Evolutionary conservation across 805 yeast species (phyloP).

Genomic region (Sungouiozyma ichnusensis): DNA sequence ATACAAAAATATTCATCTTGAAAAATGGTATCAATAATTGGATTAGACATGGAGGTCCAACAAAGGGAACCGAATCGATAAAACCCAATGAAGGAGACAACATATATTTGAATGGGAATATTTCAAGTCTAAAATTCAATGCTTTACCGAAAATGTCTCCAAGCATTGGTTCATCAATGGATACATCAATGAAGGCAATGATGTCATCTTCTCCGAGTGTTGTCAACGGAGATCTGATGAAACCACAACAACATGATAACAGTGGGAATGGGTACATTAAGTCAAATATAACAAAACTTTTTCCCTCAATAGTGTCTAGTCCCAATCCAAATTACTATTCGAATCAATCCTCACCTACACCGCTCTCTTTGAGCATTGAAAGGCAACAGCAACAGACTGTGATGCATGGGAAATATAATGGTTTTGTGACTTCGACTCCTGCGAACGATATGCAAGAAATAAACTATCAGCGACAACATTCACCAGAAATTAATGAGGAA

Average conservation of each 20-base stretch:
- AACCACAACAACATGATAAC: slow-evolving; percentile 10
- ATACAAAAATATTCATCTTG: slow-evolving; percentile 12
- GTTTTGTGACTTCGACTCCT: not conserved
- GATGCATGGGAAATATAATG: not conserved
- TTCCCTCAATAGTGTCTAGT: slow-evolving; percentile 4
- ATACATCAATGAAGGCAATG: slow-evolving; percentile 17
- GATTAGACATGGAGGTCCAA: slow-evolving; percentile 11
- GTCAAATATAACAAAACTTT: slow-evolving; percentile 15
- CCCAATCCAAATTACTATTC: slow-evolving; percentile 4
- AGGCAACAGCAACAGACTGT: not conserved
- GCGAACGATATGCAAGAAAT: not conserved
- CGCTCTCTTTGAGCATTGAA: slow-evolving; percentile 1
- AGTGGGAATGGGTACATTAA: not conserved
- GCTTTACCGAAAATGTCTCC: slow-evolving; percentile 14
- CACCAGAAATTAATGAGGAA: not conserved
- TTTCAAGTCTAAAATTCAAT: slow-evolving; percentile 14
- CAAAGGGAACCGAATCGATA: not conserved
- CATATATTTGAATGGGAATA: slow-evolving; percentile 17
- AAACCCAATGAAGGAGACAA: slow-evolving; percentile 7
- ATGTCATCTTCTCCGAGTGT: slow-evolving; percentile 10
- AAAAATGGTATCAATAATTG: slow-evolving; percentile 21
- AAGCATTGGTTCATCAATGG: slow-evolving; percentile 10
- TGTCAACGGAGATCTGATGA: slow-evolving; percentile 5
- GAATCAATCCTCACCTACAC: slow-evolving; percentile 2
- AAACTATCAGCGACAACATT: not conserved